Base-by-base conservation (phyloP, 164 flowering plant genomes). In the Vitis labrusca region DNA sequence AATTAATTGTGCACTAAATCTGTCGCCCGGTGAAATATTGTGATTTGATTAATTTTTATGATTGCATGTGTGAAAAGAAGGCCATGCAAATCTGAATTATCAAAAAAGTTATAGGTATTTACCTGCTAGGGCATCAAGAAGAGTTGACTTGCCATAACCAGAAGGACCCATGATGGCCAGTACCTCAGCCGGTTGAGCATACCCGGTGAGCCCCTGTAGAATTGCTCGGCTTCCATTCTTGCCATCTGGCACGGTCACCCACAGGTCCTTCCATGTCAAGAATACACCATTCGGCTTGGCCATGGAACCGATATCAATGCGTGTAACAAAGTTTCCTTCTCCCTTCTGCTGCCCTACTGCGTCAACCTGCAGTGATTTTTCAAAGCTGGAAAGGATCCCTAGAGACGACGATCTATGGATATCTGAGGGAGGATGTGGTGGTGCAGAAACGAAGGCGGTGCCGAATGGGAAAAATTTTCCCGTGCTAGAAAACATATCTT, bases 151-250 rank as follows among this genome's bases (percentile, higher is more conserved):
- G 30, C 66, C 66, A 50, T 44, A 64, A 14, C 66, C 66, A 8
- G 66, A 64, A 63, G 66, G 66, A 3, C 66, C 66, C n/a, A n/a
- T n/a, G n/a, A n/a, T n/a, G n/a, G n/a, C n/a, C 11, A 64, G 19
- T 8, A 64, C 37, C 55, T 64, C 55, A 19, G 56, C 56, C 11
- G 66, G 66, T 6, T 19, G 37, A 9, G 44, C 66, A 64, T 64
- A 50, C 15, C 66, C 66, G 23, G 53, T 64, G 4, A 64, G 55
- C 15, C 55, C 55, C 44, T 64, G 56, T 8, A 64, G 56, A 9
- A 64, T 50, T 23, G 56, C 37, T 2, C 12, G 53, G 12, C 56
- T 9, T 49, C 66, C 66, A 12, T 9, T 50, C 48, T 63, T 63
- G 54, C 32, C 17, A 10, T 48, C 66, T 7, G 54, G 9, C 13